Evolutionary conservation across 2,329 filamentous ascomycete genomes (phyloP).

Genomic region (Colletotrichum chlorophyti): DNA sequence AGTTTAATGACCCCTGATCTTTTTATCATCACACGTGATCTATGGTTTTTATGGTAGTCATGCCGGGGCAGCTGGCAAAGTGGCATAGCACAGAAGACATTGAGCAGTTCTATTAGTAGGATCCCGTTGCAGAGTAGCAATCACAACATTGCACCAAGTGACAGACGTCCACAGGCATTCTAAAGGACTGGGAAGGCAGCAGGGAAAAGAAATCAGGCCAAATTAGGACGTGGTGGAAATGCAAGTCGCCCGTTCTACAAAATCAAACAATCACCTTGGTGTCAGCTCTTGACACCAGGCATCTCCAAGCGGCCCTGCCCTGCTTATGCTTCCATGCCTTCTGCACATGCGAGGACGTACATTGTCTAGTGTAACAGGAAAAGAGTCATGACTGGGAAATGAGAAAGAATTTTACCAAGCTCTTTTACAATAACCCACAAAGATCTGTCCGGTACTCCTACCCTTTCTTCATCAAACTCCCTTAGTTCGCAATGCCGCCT

Average conservation of each 20-base stretch:
- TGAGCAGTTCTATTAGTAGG: no score
- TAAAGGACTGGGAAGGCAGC: no score
- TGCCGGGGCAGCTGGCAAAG: no score
- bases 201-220: not conserved
- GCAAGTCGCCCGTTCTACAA: constrained; percentile 1
- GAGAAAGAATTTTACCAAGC: not conserved
- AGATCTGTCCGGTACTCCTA: constrained; percentile 17
- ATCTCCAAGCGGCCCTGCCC: constrained; percentile 7
- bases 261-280: not conserved
- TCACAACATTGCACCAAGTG: no score
- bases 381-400: not conserved
- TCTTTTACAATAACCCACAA: constrained; percentile 11
- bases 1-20: no score
- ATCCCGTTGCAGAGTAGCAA: no score
- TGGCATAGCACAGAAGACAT: no score
- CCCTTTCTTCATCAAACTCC: constrained; percentile 17
- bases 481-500: constrained; percentile 5
- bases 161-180: no score
- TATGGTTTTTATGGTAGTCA: no score
- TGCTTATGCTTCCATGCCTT: not conserved
- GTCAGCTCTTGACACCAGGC: constrained; percentile 19
- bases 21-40: no score
- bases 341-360: constrained; percentile 7
- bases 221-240: constrained; percentile 11
- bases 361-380: constrained; percentile 7